Percentiles rank a stretch among this genome's conserved stretches.
Conservation (phyloP, 371 early-diverging fungal genomes). For the Umbelopsis sp. region DNA sequence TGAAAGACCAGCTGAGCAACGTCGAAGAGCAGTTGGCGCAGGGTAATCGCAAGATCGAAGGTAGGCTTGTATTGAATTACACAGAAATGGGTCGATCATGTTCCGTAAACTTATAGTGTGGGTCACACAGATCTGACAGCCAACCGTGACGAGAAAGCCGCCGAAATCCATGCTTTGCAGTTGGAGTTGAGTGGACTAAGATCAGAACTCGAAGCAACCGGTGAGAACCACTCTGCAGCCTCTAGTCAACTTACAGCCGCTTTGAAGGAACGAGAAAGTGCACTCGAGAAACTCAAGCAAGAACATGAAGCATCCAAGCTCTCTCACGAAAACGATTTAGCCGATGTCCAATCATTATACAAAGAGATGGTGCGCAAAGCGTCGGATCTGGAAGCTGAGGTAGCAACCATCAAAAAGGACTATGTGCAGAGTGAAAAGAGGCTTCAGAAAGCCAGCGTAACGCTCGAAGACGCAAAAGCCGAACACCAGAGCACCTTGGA, state of each 20-base stretch:
- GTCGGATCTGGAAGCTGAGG: neutral
- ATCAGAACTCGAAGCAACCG: conserved; percentile 6
- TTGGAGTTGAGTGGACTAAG: neutral
- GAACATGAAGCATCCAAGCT: neutral
- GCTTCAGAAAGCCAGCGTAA: neutral
- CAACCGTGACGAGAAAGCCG: neutral
- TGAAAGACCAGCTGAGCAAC: neutral
- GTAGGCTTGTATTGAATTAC: neutral
- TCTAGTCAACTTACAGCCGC: conserved; percentile 2
- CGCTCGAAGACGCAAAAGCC: neutral
- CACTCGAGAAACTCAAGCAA: conserved; percentile 2
- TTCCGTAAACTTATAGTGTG: neutral
- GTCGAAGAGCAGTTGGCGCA: neutral
- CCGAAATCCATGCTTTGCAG: neutral
- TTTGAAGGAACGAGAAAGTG: conserved; percentile 6
- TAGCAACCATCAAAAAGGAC: neutral
- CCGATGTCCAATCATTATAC: neutral
- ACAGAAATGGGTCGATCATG: neutral
- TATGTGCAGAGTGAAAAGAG: neutral
- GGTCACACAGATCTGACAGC: neutral
- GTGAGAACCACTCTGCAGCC: neutral
- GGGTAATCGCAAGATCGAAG: neutral
- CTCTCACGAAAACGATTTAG: neutral
- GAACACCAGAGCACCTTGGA: neutral
- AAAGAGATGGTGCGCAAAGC: neutral